Percentiles rank a stretch among this genome's conserved stretches.
These are phyloP conservation scores for Lupinus albus DNA, from an alignment of 306 rosid species.

Conservation along the genomic window DNA sequence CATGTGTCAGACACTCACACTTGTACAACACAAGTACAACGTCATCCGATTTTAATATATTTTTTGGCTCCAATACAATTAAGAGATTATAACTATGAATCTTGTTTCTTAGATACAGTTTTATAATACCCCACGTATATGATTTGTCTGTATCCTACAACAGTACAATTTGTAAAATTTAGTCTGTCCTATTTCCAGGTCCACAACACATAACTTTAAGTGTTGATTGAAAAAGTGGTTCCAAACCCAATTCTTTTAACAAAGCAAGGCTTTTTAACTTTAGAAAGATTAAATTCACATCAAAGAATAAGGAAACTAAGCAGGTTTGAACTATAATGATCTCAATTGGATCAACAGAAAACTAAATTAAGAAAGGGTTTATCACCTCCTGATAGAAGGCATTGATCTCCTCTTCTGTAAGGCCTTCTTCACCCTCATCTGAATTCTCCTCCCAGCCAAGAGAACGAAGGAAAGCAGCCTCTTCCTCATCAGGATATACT, in stretches of 20 bases:
- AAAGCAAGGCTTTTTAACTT: not conserved
- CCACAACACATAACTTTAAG: no score
- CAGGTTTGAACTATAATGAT: constrained; percentile 9
- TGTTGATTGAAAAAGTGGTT: not conserved
- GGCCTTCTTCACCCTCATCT: constrained; percentile 86
- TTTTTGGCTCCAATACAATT: no score
- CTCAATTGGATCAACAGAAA: constrained; percentile 9
- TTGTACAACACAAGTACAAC: not conserved
- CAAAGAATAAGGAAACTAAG: constrained; percentile 22
- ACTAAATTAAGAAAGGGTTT: constrained; percentile 23
- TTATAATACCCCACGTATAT: no score
- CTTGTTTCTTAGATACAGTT: no score
- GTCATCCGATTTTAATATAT: not conserved
- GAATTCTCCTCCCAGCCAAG: constrained; percentile 97
- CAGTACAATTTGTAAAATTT: no score
- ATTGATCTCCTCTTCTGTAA: constrained; percentile 93
- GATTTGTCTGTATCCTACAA: no score
- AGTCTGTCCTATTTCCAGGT: no score
- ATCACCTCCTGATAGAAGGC: constrained; percentile 78
- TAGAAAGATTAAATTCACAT: not conserved
- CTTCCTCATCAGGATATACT: constrained; percentile 81
- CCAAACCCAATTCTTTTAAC: not conserved
- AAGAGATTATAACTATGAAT: no score
- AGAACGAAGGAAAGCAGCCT: constrained; percentile 91
- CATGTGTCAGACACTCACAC: not conserved